Percentiles rank a stretch among this genome's conserved stretches.
These are phyloP conservation scores for Coix lacrymajobi DNA, from an alignment of 176 grass and related monocot genomes.

Conservation along the genomic window DNA sequence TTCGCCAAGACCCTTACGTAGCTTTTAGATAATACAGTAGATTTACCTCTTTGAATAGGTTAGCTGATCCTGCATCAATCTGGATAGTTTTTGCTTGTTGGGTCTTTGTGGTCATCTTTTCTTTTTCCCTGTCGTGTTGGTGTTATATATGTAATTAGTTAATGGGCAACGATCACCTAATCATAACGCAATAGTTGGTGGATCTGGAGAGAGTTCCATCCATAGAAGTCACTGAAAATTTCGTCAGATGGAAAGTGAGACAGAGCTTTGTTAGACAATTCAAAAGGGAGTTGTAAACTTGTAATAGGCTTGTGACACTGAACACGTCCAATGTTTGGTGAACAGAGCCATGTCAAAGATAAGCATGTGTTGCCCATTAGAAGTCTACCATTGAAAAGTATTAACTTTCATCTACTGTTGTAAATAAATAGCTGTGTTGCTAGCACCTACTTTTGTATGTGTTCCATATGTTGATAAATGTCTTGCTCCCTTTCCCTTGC, in stretches of 20 bases:
- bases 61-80: background rate
- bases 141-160: background rate
- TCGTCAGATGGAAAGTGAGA: background rate
- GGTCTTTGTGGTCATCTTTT: background rate
- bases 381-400: constrained; percentile 13
- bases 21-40: background rate
- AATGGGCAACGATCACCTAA: constrained; percentile 15
- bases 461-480: background rate
- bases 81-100: background rate
- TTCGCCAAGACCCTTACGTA: background rate
- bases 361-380: background rate
- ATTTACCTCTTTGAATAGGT: background rate
- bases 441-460: background rate
- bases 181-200: constrained; percentile 17
- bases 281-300: background rate
- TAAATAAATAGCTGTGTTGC: background rate
- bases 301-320: background rate
- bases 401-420: background rate
- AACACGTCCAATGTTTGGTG: constrained; percentile 31
- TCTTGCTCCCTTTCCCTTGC: constrained; percentile 6
- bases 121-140: background rate
- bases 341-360: constrained; percentile 7
- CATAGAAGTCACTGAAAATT: background rate
- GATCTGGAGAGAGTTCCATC: background rate
- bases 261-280: background rate